These are phyloP conservation scores for Epichloe typhina DNA, from an alignment of 2,329 filamentous ascomycete species.

Conservation along the genomic window DNA sequence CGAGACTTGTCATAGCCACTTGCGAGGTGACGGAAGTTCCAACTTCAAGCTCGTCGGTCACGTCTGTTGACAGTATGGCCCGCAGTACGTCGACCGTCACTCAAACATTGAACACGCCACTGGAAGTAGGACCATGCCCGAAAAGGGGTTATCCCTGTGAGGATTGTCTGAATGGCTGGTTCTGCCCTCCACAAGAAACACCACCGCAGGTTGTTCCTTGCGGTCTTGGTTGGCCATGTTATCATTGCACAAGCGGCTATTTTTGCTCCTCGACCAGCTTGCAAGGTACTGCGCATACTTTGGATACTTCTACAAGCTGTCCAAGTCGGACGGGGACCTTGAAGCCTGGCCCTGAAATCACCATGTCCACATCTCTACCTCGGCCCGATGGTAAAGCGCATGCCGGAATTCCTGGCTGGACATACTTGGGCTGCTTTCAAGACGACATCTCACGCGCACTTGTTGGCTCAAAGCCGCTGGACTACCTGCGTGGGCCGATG, in stretches of 20 bases:
- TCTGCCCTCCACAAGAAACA: slow-evolving; percentile 19
- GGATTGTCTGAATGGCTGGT: slow-evolving; percentile 19
- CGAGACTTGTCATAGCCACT: not conserved
- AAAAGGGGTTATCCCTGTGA: slow-evolving; percentile 15
- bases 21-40: not conserved
- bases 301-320: not conserved
- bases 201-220: slow-evolving; percentile 16
- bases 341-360: not conserved
- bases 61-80: not conserved
- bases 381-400: not conserved
- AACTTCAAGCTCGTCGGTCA: not conserved
- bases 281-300: not conserved
- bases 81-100: not conserved
- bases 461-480: slow-evolving; percentile 11
- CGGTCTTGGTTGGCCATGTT: slow-evolving; percentile 19
- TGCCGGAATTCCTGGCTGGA: slow-evolving; percentile 11
- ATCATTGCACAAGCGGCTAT: slow-evolving; percentile 17
- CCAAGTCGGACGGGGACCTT: not conserved
- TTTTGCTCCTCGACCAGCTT: slow-evolving; percentile 12
- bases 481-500: slow-evolving; percentile 24
- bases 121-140: slow-evolving; percentile 10
- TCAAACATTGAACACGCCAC: not conserved
- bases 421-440: slow-evolving; percentile 19
- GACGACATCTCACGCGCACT: slow-evolving; percentile 13
- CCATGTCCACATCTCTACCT: not conserved